These are phyloP conservation scores for Tympanopsis confertula DNA, from an alignment of 2,329 filamentous ascomycete genomes.

Conservation along the genomic window DNA sequence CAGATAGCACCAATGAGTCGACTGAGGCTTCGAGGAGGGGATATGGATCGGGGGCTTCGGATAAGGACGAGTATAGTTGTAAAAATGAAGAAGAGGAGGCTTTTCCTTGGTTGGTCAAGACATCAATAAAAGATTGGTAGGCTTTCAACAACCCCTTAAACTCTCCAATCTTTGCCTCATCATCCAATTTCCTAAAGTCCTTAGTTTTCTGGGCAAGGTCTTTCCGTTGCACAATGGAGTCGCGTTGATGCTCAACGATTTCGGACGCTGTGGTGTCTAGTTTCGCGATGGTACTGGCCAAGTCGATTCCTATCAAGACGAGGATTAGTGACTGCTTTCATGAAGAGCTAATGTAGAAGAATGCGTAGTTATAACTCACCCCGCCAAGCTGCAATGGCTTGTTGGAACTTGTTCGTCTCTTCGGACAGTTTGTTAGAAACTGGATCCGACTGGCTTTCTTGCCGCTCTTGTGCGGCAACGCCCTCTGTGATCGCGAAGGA, in stretches of 20 bases:
- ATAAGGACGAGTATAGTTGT: conserved; percentile 82
- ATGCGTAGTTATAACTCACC: conserved; percentile 39
- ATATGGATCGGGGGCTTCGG: conserved; percentile 92
- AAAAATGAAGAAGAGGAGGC: conserved; percentile 86
- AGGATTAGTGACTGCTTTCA: no score
- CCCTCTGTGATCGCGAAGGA: not conserved
- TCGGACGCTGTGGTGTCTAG: conserved; percentile 92
- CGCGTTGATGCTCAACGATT: conserved; percentile 82
- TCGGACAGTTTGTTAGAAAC: conserved; percentile 16
- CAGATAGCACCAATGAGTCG: conserved; percentile 80
- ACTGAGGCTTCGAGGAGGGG: conserved; percentile 92
- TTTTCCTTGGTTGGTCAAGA: conserved; percentile 92
- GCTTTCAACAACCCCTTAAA: conserved; percentile 86
- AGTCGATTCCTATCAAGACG: conserved; percentile 59
- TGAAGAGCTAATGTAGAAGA: conserved; percentile 8
- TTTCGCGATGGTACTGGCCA: conserved; percentile 70
- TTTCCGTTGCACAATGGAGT: conserved; percentile 91
- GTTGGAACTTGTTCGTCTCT: conserved; percentile 86
- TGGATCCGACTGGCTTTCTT: not conserved
- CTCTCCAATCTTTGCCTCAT: conserved; percentile 73
- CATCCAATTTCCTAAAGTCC: conserved; percentile 88
- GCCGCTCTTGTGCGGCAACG: not conserved
- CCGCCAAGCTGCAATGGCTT: conserved; percentile 90
- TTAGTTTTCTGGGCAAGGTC: conserved; percentile 99
- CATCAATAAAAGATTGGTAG: conserved; percentile 94